phyloP scores from a whole-genome alignment of 2,329 filamentous ascomycete species.

The Leptographium wingfieldii region DNA sequence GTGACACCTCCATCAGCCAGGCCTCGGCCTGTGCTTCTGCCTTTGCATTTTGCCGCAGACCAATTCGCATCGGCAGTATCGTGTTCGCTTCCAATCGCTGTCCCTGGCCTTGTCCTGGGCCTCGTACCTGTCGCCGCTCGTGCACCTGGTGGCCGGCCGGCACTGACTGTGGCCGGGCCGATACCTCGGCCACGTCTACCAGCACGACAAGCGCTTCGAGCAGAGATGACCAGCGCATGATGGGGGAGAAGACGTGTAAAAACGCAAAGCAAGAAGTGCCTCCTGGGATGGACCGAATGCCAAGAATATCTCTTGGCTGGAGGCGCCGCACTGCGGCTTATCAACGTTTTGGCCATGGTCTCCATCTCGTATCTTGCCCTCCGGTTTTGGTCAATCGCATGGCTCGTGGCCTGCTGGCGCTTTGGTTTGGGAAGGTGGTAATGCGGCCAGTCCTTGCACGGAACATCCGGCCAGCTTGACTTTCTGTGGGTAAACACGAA shows the following conservation, averaged over 20 bases:
- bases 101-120: neutral
- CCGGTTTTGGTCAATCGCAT: no score
- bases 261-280: neutral
- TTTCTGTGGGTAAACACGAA: no score
- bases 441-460: no score
- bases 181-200: neutral
- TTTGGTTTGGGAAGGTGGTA: no score
- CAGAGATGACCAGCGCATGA: neutral
- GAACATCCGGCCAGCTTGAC: no score
- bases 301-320: no score
- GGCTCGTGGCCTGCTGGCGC: no score
- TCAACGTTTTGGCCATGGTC: no score
- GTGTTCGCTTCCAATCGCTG: neutral
- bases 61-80: conserved; percentile 8
- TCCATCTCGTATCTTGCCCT: no score
- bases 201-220: neutral
- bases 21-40: neutral
- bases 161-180: neutral
- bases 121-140: neutral
- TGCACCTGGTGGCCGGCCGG: neutral
- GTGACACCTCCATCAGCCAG: conserved; percentile 8
- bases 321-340: no score
- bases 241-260: neutral
- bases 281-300: no score
- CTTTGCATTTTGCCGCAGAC: neutral